phyloP scores from a whole-genome alignment of 2,329 filamentous ascomycete genomes.

The Plenodomus biglobosus region DNA sequence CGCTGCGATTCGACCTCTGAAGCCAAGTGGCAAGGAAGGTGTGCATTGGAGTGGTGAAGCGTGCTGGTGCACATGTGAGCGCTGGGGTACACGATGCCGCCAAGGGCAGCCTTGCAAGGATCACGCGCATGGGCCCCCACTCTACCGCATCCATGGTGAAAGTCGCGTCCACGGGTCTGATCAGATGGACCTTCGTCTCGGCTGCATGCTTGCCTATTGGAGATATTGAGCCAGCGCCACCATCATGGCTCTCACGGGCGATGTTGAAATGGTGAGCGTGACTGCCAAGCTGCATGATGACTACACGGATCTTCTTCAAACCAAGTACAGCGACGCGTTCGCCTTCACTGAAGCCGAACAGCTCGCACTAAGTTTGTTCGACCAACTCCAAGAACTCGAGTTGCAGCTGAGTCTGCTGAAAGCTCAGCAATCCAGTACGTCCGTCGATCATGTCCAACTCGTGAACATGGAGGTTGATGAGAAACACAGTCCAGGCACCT shows the following conservation, averaged over 20 bases:
- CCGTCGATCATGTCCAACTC: background rate
- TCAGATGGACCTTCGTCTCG: constrained; percentile 25
- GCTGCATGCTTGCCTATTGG: constrained; percentile 7
- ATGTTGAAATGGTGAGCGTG: constrained; percentile 28
- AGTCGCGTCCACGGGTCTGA: constrained; percentile 9
- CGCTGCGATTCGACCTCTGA: constrained; percentile 21
- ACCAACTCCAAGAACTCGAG: constrained; percentile 69
- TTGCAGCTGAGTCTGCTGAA: constrained; percentile 70
- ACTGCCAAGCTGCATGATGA: constrained; percentile 11
- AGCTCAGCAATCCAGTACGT: constrained; percentile 42
- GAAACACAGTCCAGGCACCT: constrained; percentile 25
- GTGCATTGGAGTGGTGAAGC: constrained; percentile 11
- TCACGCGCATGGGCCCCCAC: constrained; percentile 28
- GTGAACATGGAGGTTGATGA: constrained; percentile 13
- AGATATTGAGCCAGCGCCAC: constrained; percentile 1
- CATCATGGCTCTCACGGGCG: constrained; percentile 25
- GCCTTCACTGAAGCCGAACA: constrained; percentile 67
- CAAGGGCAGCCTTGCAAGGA: constrained; percentile 33
- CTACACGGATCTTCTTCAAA: constrained; percentile 45
- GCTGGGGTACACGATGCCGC: constrained; percentile 25
- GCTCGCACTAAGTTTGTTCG: constrained; percentile 68
- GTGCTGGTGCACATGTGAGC: constrained; percentile 23
- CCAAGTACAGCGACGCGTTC: constrained; percentile 51
- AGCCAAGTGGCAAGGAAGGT: constrained; percentile 17
- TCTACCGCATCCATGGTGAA: constrained; percentile 18